Conservation (phyloP, 345 rosid genomes). For the Populus nigra region DNA sequence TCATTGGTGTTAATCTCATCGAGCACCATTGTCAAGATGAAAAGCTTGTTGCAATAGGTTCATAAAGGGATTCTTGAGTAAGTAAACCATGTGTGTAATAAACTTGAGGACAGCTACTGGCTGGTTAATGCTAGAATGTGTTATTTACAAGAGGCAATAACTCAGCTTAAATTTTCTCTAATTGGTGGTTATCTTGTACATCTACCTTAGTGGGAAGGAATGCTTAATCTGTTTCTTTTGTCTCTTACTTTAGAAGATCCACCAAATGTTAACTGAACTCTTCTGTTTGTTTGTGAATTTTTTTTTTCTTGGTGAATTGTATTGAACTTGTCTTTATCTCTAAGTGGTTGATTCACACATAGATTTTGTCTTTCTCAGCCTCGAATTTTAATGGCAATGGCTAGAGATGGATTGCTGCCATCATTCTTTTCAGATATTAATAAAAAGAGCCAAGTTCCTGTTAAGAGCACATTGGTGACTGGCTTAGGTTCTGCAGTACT, state of each 20-base stretch:
- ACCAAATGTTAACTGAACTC: neutral
- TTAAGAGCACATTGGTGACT: conserved; percentile 70
- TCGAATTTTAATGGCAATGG: conserved; percentile 90
- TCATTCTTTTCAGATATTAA: conserved; percentile 75
- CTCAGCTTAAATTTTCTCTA: neutral
- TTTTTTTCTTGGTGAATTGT: conserved; percentile 1
- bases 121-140: neutral
- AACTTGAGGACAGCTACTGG: neutral
- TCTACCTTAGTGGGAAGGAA: neutral
- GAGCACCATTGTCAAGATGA: neutral
- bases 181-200: neutral
- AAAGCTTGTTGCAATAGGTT: neutral
- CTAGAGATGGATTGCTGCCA: conserved; percentile 90
- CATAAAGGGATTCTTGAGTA: neutral
- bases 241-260: neutral
- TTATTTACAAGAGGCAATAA: neutral
- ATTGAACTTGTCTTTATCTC: neutral
- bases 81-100: neutral
- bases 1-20: neutral
- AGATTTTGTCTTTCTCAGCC: conserved; percentile 47
- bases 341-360: neutral
- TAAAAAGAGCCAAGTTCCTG: conserved; percentile 64
- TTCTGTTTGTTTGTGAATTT: neutral
- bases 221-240: neutral
- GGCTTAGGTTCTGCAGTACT: conserved; percentile 67